Percentiles rank a stretch among this genome's conserved stretches.
These are phyloP conservation scores for Pneumocystis carinii DNA, from an alignment of 1,139 yeast genomes.

Conservation along the genomic window DNA sequence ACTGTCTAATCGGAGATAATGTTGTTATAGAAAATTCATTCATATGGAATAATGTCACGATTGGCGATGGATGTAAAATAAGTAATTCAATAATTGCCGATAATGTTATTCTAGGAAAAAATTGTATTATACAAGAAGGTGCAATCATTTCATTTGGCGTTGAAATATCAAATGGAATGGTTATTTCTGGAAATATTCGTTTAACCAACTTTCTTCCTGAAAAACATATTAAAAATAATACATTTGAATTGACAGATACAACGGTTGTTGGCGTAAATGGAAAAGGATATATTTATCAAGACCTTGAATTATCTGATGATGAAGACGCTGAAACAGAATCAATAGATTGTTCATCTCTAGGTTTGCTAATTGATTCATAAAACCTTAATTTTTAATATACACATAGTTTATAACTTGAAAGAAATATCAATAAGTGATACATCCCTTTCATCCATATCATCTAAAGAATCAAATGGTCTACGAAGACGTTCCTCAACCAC, in stretches of 20 bases:
- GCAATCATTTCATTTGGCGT: constrained; percentile 71
- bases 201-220: constrained; percentile 16
- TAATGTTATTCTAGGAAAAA: constrained; percentile 38
- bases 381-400: constrained; percentile 1
- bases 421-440: constrained; percentile 62
- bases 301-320: constrained; percentile 20
- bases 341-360: constrained; percentile 12
- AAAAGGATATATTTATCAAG: constrained; percentile 41
- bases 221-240: constrained; percentile 20
- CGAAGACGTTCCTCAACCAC: constrained; percentile 8
- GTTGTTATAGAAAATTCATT: constrained; percentile 59
- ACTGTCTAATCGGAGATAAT: constrained; percentile 69
- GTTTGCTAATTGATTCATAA: neutral
- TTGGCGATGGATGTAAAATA: constrained; percentile 50
- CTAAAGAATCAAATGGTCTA: constrained; percentile 9
- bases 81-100: constrained; percentile 57
- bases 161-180: constrained; percentile 34
- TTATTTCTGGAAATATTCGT: constrained; percentile 17
- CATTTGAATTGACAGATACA: constrained; percentile 20
- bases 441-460: constrained; percentile 45
- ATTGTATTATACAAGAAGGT: constrained; percentile 44
- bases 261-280: constrained; percentile 47
- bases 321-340: constrained; percentile 29
- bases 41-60: constrained; percentile 67
- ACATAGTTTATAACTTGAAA: constrained; percentile 44